Percentiles rank a stretch among this genome's conserved stretches.
These are phyloP conservation scores for Suhomyces ambrosiae DNA, from an alignment of 1,139 yeast species.

Conservation along the genomic window DNA sequence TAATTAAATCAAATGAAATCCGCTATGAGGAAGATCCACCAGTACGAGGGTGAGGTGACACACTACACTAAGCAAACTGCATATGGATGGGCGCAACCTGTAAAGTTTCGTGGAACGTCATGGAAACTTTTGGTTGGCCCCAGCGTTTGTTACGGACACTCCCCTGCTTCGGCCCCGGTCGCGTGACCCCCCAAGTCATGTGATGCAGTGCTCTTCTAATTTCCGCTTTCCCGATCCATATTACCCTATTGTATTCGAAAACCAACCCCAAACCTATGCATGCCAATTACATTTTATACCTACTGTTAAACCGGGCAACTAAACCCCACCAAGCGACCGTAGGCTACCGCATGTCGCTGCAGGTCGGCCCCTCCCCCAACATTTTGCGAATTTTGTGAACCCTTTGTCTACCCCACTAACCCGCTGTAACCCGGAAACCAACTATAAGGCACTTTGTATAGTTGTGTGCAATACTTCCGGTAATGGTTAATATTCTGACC, in stretches of 20 bases:
- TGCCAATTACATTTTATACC: no score
- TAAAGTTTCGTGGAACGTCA: conserved; percentile 11
- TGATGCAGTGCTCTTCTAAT: not conserved
- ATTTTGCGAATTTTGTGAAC: no score
- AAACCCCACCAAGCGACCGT: no score
- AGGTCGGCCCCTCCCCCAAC: no score
- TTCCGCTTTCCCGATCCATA: no score
- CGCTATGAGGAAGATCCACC: conserved; percentile 10
- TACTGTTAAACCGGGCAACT: no score
- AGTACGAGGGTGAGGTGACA: conserved; percentile 13
- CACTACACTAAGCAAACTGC: conserved; percentile 14
- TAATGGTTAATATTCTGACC: not conserved
- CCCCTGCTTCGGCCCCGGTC: no score
- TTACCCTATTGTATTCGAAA: no score
- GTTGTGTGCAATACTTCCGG: no score
- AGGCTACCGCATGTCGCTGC: no score
- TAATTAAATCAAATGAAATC: conserved; percentile 8
- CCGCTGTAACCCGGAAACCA: not conserved
- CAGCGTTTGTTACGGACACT: no score
- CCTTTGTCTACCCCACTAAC: not conserved
- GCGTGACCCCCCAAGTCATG: not conserved
- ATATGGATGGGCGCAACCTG: conserved; percentile 10
- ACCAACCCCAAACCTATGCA: no score
- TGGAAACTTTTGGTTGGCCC: conserved; percentile 13
- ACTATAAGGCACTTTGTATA: not conserved